Conservation (phyloP, 129 eudicot genomes). For the Escallonia herrerae region DNA sequence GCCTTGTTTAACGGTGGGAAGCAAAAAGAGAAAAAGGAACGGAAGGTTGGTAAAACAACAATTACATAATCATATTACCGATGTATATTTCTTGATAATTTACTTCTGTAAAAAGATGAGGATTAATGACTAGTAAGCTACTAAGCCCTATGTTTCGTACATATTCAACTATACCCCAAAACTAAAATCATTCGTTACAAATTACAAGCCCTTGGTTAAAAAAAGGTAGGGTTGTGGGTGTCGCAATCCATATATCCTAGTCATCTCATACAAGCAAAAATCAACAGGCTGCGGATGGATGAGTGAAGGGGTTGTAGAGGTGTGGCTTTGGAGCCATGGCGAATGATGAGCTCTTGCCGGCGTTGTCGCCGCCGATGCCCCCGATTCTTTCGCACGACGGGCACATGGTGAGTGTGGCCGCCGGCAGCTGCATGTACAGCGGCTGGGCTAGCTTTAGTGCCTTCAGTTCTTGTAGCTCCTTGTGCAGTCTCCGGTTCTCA, state of each 20-base stretch:
- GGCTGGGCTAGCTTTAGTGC: conserved; percentile 53
- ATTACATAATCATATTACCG: neutral
- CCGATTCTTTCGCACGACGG: conserved; percentile 76
- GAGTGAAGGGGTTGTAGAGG: conserved; percentile 53
- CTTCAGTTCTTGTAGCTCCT: conserved; percentile 78
- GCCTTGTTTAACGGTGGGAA: too few species aligned
- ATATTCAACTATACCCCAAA: conserved; percentile 23
- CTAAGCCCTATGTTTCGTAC: conserved; percentile 8
- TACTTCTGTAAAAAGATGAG: conserved; percentile 7
- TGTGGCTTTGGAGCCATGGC: conserved; percentile 40
- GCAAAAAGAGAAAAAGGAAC: neutral
- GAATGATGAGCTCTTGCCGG: conserved; percentile 27
- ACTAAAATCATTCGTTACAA: conserved; percentile 1
- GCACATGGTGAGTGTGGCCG: conserved; percentile 93
- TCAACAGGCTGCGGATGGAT: conserved; percentile 71
- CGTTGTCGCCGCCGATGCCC: conserved; percentile 19
- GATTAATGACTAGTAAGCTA: neutral
- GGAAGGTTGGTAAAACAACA: neutral
- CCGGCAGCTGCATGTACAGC: conserved; percentile 85
- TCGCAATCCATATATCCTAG: conserved; percentile 3
- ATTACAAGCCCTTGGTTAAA: conserved; percentile 47
- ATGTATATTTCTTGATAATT: conserved; percentile 7
- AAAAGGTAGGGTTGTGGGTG: conserved; percentile 33
- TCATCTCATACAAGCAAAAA: neutral
- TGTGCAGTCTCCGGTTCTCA: conserved; percentile 77